Evolutionary conservation across 2,329 filamentous ascomycete genomes (phyloP), one percentile per base, ranked within the genome.

Genomic region (Orbilia javanica): DNA sequence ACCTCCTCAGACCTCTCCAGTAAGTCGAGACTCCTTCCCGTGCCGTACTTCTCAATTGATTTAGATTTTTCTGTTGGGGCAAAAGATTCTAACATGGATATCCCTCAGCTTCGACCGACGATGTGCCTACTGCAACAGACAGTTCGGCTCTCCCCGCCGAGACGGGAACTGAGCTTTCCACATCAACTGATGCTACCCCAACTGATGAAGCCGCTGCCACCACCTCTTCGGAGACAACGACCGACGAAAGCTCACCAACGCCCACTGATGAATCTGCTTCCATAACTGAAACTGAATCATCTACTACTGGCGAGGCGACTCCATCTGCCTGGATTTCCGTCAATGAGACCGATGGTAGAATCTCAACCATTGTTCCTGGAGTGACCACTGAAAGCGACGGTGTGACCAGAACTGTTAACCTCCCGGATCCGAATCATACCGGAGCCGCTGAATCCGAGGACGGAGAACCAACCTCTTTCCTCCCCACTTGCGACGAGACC

Each of bases 341-440:
- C 69, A 79, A 74, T 31, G 68, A 74, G 48, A 74, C 75, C 29
- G 75, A 79, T 29, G 70, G 75, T 10, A 60, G 48, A 31, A 74
- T 70, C 48, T 64, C 75, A 4, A 79, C 75, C 10, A 66, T 79
- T 22, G 48, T 67, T 4, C 75, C 75, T 3, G 29, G 29, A 25
- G 64, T 79, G 18, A 66, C 69, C 52, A 79, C 74, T 8, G 75
- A 72, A 25, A 70, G 44, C 64, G 39, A 72, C 34, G 75, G 75
- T 10, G 65, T 57, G 27, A 79, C 75, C 25, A 68, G 46, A 34
- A 79, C 75, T 20, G 29, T 75, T n/a, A 68, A 75, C 44, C 53
- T 64, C 48, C 71, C 63, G 27, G 53, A 68, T 53, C 63, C 71
- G 52, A 62, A 48, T 25, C 53, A 60, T 29, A 70, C 72, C 50